Percentiles rank a stretch among this genome's conserved stretches.
Conservation (phyloP, 176 grass and related monocot species). For the Aegilops speltoides region DNA sequence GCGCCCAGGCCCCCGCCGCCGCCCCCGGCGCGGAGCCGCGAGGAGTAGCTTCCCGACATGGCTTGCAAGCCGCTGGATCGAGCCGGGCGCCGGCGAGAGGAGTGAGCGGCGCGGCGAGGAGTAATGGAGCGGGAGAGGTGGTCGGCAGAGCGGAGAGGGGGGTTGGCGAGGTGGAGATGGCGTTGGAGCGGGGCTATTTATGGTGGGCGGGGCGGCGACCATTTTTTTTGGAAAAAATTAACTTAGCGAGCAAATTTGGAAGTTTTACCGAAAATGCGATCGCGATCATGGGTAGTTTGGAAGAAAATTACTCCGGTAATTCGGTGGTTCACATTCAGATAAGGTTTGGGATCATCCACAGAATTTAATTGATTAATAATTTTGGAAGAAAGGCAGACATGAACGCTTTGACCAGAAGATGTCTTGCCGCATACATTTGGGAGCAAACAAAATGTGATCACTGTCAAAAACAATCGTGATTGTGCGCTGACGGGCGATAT, state of each 20-base stretch:
- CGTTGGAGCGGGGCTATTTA: conserved; percentile 39
- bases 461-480: too few relatives aligned
- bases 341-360: too few relatives aligned
- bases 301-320: neutral
- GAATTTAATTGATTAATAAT: neutral
- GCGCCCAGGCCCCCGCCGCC: neutral
- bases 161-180: conserved; percentile 10
- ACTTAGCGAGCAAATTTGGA: neutral
- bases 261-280: neutral
- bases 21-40: neutral
- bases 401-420: neutral
- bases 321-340: neutral
- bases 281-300: neutral
- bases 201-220: neutral
- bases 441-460: neutral
- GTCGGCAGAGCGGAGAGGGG: neutral
- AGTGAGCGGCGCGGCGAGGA: neutral
- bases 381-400: neutral
- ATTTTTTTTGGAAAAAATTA: neutral
- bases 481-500: neutral
- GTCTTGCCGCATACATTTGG: neutral
- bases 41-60: conserved; percentile 36
- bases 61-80: neutral
- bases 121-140: neutral
- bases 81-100: neutral